Evolutionary conservation across 345 rosid genomes (phyloP), one percentile per base, ranked within the genome.

Genomic region (Eucalyptus pauciflora): DNA sequence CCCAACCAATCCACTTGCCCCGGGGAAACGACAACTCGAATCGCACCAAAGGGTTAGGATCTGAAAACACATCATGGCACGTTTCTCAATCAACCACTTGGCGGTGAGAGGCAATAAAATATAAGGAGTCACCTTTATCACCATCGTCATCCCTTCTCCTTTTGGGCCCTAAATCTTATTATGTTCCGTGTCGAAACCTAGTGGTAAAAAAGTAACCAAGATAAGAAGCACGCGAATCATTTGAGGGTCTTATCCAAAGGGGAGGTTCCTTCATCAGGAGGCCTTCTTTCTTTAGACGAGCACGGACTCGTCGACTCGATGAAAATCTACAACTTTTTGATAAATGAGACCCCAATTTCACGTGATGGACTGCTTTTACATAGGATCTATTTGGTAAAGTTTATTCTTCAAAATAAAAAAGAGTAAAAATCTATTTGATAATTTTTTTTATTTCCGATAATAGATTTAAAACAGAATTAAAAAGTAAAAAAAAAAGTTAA

Each of bases 401-500:
- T 52, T 7, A 18, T 52, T 52, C 1, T 52, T 52, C 10, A 17
- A 52, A 52, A 52, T 1, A 14, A 14, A 50, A 50, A 14, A 50
- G 1, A 50, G 14, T 1, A 50, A 2, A 50, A 50, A 51, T 51
- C 1, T 51, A 51, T 7, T 51, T 16, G 3, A 1, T 51, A 6
- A 16, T 6, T 17, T 17, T 16, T 50, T 50, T 11, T 50, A 50
- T 50, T 50, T 50, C 0, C 1, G 17, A 13, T 3, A 50, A 50
- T 50, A 2, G 16, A 50, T 50, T 5, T 50, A 14, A 13, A 50
- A 50, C 1, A 5, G 16, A 50, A 50, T 14, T 50, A 13, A 50
- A 13, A 50, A 50, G 2, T 13, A 2, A 5, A 3, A 48, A 11
- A 13, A 50, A 17, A 17, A 37, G 10, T 52, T 7, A 0, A 4